Evolutionary conservation across 345 rosid species (phyloP), one percentile per base, ranked within the genome.

Genomic region (Populus alba): DNA sequence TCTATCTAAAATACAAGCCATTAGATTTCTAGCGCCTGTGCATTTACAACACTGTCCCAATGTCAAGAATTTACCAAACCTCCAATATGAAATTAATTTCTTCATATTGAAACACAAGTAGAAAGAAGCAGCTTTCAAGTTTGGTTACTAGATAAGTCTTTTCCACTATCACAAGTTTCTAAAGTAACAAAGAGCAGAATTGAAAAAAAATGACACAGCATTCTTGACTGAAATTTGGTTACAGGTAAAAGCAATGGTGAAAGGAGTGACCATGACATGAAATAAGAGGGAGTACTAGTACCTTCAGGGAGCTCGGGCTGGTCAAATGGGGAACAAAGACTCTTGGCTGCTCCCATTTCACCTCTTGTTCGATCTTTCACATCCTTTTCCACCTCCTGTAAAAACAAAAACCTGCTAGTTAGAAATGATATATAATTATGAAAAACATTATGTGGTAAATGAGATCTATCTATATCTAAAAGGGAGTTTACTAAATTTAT

Each of bases 301-400:
- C 96, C 91, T 89, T 87, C 90, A 10, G 91, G 91, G 74, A 90
- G 94, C 78, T 94, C 97, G 25, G 95, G 97, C 95, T 96, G 99
- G 5, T 94, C 97, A 79, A 94, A 90, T 74, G 98, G 97, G 70
- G 97, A 87, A 81, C 99, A 96, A 29, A 96, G 97, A 37, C 90
- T 90, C 87, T 96, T 96, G 74, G 94, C 97, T 16, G 97, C 97
- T 78, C 99, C 99, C 78, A 87, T 90, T 78, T 92, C 99, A 45
- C 98, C 97, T 87, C 87, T 91, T 9, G 99, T 96, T 47, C 91
- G 90, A 3, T 90, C 89, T 84, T 95, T 96, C 51, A 96, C 97
- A 12, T 91, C 97, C 80, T 89, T 89, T 86, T 94, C 99, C 84
- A 94, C 97, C 72, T 91, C 97, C 99, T 95, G 70, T 61, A 81